Base-by-base conservation (phyloP, 2,329 filamentous ascomycete species). In the Hirsutella thompsonii region DNA sequence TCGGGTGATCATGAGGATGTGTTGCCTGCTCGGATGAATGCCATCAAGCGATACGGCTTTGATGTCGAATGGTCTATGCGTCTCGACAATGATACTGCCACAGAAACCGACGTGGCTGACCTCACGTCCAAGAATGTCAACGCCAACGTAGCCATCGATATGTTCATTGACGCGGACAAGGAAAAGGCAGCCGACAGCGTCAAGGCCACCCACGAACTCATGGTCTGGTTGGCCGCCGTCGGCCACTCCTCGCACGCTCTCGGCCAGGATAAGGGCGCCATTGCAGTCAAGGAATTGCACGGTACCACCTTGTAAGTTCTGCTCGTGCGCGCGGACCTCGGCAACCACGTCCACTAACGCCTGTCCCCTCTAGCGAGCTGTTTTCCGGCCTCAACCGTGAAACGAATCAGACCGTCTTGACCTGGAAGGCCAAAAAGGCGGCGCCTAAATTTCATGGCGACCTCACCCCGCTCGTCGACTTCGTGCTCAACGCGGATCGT, bases 91-190 rank as follows among this genome's bases (percentile, higher is more conserved):
- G 47, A 52, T 11, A 57, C 60, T 0, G 54, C 54, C 4, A 50
- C 55, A 1, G 49, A 55, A 1, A 53, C 54, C 10, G 65, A 64
- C 42, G 44, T 55, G 3, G 29, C 53, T 1, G 51, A 53, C 0
- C 54, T 74, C 11, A 50, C 45, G 3, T 44, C 54, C 0, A 53
- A 56, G n/a, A 45, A 51, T 0, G 54, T 73, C 44, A 70, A 72
- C 48, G 58, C 69, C 53, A 76, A 76, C 59, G 70, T 77, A 28
- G 72, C 71, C 29, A 59, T 77, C 45, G 73, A 77, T 58, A 72
- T 76, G 64, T 77, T 76, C 55, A 55, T 76, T 41, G 72, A 74
- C 46, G 52, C 49, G 20, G 61, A 72, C 51, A 52, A 62, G 41
- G 49, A 46, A 1, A 62, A 53, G 1, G 57, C 73, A 0, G 44